Conservation (phyloP, 2,329 filamentous ascomycete species). For the Fusarium austroafricanum region DNA sequence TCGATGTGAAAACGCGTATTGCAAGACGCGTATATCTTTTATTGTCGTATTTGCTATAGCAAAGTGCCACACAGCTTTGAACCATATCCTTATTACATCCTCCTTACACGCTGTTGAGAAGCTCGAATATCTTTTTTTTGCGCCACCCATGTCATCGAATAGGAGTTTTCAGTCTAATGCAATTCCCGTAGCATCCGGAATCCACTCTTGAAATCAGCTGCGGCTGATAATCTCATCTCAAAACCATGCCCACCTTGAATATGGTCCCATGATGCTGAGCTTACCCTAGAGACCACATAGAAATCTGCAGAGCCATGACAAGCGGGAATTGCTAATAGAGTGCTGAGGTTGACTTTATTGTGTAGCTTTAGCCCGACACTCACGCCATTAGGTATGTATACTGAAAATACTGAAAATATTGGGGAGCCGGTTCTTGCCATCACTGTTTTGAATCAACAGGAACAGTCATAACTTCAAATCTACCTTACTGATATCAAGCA, state of each 20-base stretch:
- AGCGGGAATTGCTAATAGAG: not conserved
- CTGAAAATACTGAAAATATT: too few species aligned
- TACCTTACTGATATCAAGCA: too few species aligned
- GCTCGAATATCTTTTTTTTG: not conserved
- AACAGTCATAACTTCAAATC: too few species aligned
- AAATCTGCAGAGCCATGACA: not conserved
- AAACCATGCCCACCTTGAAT: slow-evolving; percentile 13
- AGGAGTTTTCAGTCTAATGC: not conserved
- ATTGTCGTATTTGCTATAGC: not conserved
- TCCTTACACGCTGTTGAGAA: not conserved
- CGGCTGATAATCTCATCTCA: slow-evolving; percentile 27
- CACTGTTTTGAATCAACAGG: too few species aligned
- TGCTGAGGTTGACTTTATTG: rapidly evolving
- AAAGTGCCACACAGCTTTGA: not conserved
- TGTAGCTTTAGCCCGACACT: rapidly evolving
- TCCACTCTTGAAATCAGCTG: slow-evolving; percentile 33
- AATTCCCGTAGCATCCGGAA: slow-evolving; percentile 35
- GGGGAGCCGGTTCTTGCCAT: too few species aligned
- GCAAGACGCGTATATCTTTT: slow-evolving; percentile 22
- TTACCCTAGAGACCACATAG: slow-evolving; percentile 23
- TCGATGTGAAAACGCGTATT: slow-evolving; percentile 29
- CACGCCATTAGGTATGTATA: rapidly evolving
- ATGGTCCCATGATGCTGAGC: slow-evolving; percentile 11
- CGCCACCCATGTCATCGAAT: slow-evolving; percentile 10
- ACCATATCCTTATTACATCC: not conserved